Evolutionary conservation across 108 stramenopile genomes (phyloP).

Genomic region (Seminavis robusta): DNA sequence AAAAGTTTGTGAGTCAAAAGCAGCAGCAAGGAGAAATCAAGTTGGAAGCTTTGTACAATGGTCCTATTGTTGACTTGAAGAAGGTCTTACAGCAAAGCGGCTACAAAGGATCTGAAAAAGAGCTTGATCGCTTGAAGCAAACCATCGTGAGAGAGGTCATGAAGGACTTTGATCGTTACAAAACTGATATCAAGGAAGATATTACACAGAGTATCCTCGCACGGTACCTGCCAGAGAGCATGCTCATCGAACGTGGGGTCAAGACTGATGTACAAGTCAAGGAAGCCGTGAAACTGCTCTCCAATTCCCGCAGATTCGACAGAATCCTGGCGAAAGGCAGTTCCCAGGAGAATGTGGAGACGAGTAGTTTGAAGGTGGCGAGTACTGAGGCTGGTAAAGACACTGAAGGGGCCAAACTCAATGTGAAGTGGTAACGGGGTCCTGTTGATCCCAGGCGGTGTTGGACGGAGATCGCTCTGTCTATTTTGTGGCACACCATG

Average conservation of each 20-base stretch:
- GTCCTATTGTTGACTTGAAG: conserved; percentile 62
- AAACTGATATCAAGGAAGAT: conserved; percentile 82
- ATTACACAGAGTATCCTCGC: conserved; percentile 71
- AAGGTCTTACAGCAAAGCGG: conserved; percentile 63
- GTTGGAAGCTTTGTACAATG: conserved; percentile 65
- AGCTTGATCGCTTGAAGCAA: conserved; percentile 61
- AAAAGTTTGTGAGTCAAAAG: conserved; percentile 60
- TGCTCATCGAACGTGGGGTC: conserved; percentile 72
- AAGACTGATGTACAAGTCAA: conserved; percentile 62
- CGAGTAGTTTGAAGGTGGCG: too few relatives aligned
- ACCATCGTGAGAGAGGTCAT: conserved; percentile 68
- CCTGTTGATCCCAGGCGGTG: too few relatives aligned
- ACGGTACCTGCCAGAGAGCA: conserved; percentile 80
- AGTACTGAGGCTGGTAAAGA: too few relatives aligned
- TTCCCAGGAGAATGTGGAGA: neutral
- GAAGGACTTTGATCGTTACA: conserved; percentile 82
- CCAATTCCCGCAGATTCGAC: conserved; percentile 55
- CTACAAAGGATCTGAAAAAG: conserved; percentile 57
- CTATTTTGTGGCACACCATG: too few relatives aligned
- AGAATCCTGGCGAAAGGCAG: conserved; percentile 58
- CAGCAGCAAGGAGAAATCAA: conserved; percentile 69
- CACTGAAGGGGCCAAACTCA: too few relatives aligned
- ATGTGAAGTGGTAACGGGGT: too few relatives aligned
- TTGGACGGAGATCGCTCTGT: too few relatives aligned
- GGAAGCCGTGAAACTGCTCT: conserved; percentile 62